A percentile compares a stretch with the other conserved stretches of the same genome.
phyloP scores from a whole-genome alignment of 164 flowering plant species.

The Macadamia tetraphylla region DNA sequence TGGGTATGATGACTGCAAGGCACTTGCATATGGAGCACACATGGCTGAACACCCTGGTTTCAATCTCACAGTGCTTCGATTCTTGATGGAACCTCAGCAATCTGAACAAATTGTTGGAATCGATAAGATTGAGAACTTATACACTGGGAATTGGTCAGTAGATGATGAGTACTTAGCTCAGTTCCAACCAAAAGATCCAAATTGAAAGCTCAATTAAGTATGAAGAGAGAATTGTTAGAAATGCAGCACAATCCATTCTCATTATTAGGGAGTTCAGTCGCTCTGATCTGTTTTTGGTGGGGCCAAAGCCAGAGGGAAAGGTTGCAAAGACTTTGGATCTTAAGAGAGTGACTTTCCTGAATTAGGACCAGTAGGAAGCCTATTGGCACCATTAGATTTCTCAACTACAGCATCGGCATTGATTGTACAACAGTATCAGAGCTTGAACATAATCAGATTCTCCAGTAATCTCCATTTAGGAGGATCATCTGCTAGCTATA shows the following conservation, averaged over 20 bases:
- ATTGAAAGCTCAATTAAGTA: slow-evolving; percentile 19
- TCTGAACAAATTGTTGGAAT: slow-evolving; percentile 8
- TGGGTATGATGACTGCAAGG: too few relatives aligned
- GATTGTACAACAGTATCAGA: too few relatives aligned
- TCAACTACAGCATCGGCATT: too few relatives aligned
- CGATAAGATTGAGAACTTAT: neutral
- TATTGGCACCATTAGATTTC: too few relatives aligned
- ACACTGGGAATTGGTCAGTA: too few relatives aligned
- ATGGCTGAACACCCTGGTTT: too few relatives aligned
- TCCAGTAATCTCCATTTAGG: too few relatives aligned
- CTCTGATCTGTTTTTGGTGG: slow-evolving; percentile 48
- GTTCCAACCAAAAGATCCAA: slow-evolving; percentile 18
- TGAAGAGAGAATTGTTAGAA: slow-evolving; percentile 27
- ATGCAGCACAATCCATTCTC: slow-evolving; percentile 19
- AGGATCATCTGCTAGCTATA: too few relatives aligned
- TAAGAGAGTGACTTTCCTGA: slow-evolving; percentile 20
- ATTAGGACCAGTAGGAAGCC: too few relatives aligned
- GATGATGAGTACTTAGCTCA: slow-evolving; percentile 32
- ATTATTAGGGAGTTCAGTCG: neutral
- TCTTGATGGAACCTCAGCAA: slow-evolving; percentile 16
- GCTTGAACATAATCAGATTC: too few relatives aligned
- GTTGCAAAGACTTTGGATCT: slow-evolving; percentile 14
- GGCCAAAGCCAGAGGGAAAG: slow-evolving; percentile 37
- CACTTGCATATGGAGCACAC: too few relatives aligned
- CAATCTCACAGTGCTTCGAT: too few relatives aligned